Evolutionary conservation across 1,284 basidiomycete genomes (phyloP).

Genomic region (Naganishia liquefaciens): DNA sequence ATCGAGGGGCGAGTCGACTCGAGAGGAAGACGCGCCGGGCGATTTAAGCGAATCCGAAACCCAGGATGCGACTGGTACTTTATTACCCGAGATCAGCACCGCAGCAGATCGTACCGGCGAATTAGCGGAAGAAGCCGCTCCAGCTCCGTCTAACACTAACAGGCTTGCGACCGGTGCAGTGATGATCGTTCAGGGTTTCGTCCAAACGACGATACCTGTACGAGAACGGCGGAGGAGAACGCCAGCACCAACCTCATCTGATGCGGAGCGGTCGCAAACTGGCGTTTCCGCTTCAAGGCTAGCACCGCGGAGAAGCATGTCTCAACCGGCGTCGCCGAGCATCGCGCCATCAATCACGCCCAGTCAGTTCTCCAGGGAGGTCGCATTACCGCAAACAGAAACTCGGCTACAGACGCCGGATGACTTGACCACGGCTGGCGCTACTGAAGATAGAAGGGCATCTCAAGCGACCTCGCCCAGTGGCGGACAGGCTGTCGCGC

Average conservation of each 20-base stretch:
- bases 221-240: conserved; percentile 26
- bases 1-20: neutral
- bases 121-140: neutral
- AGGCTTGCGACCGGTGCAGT: conserved; percentile 47
- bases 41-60: too few relatives aligned
- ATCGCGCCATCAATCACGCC: neutral
- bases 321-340: neutral
- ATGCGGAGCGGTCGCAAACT: too few relatives aligned
- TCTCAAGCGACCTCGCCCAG: neutral
- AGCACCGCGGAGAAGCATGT: conserved; percentile 1
- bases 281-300: neutral
- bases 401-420: too few relatives aligned
- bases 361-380: neutral
- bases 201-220: conserved; percentile 41
- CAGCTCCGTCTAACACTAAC: conserved; percentile 2
- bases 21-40: neutral
- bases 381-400: neutral
- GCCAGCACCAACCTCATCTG: neutral
- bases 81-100: too few relatives aligned
- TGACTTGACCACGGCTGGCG: too few relatives aligned
- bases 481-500: too few relatives aligned
- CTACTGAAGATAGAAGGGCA: neutral
- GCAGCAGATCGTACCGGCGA: too few relatives aligned
- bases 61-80: too few relatives aligned
- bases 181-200: conserved; percentile 51